Evolutionary conservation across 2,329 filamentous ascomycete genomes (phyloP), one percentile per base, ranked within the genome.

Genomic region (Apiospora rasikravindrae): DNA sequence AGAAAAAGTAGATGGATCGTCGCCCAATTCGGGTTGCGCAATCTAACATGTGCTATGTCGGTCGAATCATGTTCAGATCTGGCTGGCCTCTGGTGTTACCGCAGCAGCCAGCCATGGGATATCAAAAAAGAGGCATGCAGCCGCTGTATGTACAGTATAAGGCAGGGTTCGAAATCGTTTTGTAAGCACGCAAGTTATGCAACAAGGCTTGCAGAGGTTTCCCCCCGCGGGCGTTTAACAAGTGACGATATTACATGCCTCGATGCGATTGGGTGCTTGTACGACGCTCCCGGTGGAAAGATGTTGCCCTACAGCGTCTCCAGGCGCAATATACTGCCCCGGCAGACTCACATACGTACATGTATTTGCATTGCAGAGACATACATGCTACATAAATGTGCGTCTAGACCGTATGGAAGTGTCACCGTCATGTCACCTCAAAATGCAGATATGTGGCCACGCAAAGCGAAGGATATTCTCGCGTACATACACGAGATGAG

Each of bases 1-100:
- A 33, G 4, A 37, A n/a, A 19, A 37, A n/a, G 57, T 10, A 40
- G 2, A 57, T 64, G 22, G 57, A 64, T 40, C 22, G 57, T 40
- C 57, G 22, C 33, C 57, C 16, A 8, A n/a, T 40, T 37, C n/a
- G 33, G 57, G 57, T 40, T 64, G 57, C 57, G 57, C 57, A 64
- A 64, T 64, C 57, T 64, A 64, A 40, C 33, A 64, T 37, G 57
- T 64, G n/a, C 26, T 13, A 40, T 64, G 57, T 13, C 33, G 57
- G 57, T 40, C 29, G 22, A 64, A 64, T 64, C 57, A 64, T 40
- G 57, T 22, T 64, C 57, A 64, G 57, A 64, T 64, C 57, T 64
- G 57, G 57, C 33, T 40, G 33, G 57, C 4, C 33, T 13, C 4
- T 11, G 19, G 57, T 64, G 19, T 22, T n/a, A 64, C 57, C 19